A percentile compares a stretch with the other conserved stretches of the same genome.
Evolutionary conservation across 2,329 filamentous ascomycete species (phyloP).

Genomic region (Colletotrichum filicis): DNA sequence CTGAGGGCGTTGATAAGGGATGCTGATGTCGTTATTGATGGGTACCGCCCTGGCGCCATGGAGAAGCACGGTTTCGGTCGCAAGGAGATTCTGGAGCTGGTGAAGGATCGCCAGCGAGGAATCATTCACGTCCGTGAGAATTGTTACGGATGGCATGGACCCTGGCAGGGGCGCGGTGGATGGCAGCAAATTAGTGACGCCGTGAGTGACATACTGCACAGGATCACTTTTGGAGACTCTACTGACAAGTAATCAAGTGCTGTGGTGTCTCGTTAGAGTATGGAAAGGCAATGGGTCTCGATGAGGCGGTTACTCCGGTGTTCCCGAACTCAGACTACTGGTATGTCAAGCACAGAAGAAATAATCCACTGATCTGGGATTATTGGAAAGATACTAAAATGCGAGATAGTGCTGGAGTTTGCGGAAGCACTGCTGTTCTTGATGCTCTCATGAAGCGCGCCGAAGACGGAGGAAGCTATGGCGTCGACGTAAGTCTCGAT

Average conservation of each 20-base stretch:
- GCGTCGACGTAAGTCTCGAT: conserved; percentile 41
- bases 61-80: conserved; percentile 57
- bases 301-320: conserved; percentile 42
- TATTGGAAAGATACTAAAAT: not conserved
- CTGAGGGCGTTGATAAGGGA: conserved; percentile 51
- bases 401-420: conserved; percentile 50
- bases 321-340: conserved; percentile 46
- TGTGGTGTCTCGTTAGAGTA: conserved; percentile 58
- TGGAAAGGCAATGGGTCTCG: conserved; percentile 52
- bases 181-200: conserved; percentile 66
- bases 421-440: conserved; percentile 52
- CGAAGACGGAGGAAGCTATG: conserved; percentile 41
- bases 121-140: conserved; percentile 62
- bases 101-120: conserved; percentile 34
- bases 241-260: conserved; percentile 36
- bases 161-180: conserved; percentile 56
- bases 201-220: conserved; percentile 33
- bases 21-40: conserved; percentile 62
- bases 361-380: not conserved
- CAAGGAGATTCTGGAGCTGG: conserved; percentile 52
- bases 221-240: not conserved
- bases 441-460: conserved; percentile 52
- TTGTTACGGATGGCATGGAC: conserved; percentile 64
- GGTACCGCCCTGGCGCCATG: conserved; percentile 59
- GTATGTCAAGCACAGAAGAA: conserved; percentile 18